Conservation (phyloP, 805 yeast species). For the Starmerella floris region DNA sequence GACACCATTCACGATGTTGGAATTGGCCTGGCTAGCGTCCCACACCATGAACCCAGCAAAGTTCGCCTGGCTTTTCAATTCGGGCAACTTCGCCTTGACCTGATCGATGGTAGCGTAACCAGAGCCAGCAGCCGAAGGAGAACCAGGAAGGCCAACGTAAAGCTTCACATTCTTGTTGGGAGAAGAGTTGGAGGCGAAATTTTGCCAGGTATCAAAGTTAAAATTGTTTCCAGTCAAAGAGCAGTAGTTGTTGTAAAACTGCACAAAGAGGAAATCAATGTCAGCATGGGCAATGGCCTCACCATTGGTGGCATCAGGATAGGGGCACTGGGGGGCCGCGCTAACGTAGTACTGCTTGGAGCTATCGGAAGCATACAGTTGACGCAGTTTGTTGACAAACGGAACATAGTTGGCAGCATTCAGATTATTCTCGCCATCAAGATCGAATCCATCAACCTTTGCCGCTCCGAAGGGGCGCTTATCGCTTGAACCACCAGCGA, state of each 20-base stretch:
- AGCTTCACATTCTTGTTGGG: conserved; percentile 59
- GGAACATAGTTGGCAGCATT: conserved; percentile 53
- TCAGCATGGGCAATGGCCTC: conserved; percentile 50
- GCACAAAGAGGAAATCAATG: conserved; percentile 72
- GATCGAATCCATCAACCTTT: conserved; percentile 71
- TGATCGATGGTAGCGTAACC: conserved; percentile 39
- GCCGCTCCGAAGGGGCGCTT: conserved; percentile 54
- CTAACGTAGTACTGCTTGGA: conserved; percentile 58
- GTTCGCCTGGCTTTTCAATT: conserved; percentile 28
- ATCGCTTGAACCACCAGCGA: conserved; percentile 36
- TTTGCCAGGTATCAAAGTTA: conserved; percentile 62
- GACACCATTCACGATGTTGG: conserved; percentile 36
- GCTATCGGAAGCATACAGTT: conserved; percentile 32
- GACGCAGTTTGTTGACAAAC: conserved; percentile 39
- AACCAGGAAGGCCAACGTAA: conserved; percentile 64
- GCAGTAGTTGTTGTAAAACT: conserved; percentile 82
- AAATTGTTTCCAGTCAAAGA: conserved; percentile 32
- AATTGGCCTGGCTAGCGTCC: conserved; percentile 59
- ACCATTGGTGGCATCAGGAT: conserved; percentile 65
- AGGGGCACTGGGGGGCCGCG: conserved; percentile 88
- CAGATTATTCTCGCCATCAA: conserved; percentile 48
- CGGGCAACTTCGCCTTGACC: conserved; percentile 19
- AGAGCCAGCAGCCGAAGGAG: conserved; percentile 37
- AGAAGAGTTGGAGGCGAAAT: conserved; percentile 43
- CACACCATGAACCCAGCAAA: conserved; percentile 72